Evolutionary conservation across 2,329 filamentous ascomycete genomes (phyloP), one percentile per base, ranked within the genome.

Genomic region (Trichoderma afroharzianum): DNA sequence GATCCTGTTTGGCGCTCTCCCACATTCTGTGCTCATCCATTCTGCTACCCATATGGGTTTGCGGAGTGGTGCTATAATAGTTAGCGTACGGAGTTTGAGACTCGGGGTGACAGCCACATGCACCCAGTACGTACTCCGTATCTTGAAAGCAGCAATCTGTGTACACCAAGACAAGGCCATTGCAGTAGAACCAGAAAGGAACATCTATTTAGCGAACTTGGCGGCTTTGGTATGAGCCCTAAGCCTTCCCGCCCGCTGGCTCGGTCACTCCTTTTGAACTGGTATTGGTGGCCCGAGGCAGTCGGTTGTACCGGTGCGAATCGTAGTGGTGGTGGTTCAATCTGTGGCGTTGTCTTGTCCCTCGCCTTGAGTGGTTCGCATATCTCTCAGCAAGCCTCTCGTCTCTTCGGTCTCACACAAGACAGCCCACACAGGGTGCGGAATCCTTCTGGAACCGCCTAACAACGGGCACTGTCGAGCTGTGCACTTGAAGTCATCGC

Each of bases 371-470:
- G 59, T 71, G 57, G 63, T 50, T 70, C 47, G 47, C 39, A 71
- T 43, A 58, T 58, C 63, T 61, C 36, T 57, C 57, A 39, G 15
- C 55, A 30, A 59, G 30, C 57, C n/a, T 59, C 28, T 33, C 12
- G 11, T 59, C 15, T 36, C 50, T 57, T 24, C 32, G 21, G 50
- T 32, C 50, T n/a, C 59, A 63, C 62, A 68, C 43, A n/a, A n/a
- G n/a, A 21, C 57, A 68, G 58, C 63, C 32, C 24, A 39, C 63
- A 61, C 63, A 68, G 30, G 71, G 70, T 71, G 73, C 70, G 36
- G 76, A 78, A 77, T 72, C 68, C 75, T 78, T 79, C 76, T 79
- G 78, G 78, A 78, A 78, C 71, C 64, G 66, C 72, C 70, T 59
- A 24, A 61, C 70, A 43, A 67, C 64, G 63, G 67, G 73, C 71